These are phyloP conservation scores for Plasmodium sp. DNA, from an alignment of 169 alveolate genomes.

Conservation along the genomic window DNA sequence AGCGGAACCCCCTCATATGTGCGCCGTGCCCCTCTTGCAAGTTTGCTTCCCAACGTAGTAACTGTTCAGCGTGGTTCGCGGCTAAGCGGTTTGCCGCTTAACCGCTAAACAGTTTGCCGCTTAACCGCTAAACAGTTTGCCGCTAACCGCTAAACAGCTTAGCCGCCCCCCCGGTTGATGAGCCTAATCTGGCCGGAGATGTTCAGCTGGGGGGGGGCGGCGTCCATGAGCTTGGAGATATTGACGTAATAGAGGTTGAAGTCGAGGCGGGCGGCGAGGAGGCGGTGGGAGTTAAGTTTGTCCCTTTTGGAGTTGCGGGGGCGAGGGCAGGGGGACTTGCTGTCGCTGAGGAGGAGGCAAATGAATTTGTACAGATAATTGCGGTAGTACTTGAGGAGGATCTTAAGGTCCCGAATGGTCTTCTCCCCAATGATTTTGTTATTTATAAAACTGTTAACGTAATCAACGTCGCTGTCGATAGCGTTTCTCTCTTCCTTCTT, in stretches of 20 bases:
- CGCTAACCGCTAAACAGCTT: background rate
- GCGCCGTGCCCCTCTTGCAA: too few relatives aligned
- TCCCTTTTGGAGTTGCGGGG: conserved; percentile 36
- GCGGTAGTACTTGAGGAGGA: conserved; percentile 47
- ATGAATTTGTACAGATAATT: conserved; percentile 65
- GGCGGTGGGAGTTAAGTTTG: conserved; percentile 42
- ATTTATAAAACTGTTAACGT: conserved; percentile 40
- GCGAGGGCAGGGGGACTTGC: background rate
- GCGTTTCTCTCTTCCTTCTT: conserved; percentile 4
- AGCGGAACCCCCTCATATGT: too few relatives aligned
- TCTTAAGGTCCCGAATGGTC: conserved; percentile 63
- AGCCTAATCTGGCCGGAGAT: conserved; percentile 39
- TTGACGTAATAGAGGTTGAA: conserved; percentile 60
- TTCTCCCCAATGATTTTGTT: conserved; percentile 57
- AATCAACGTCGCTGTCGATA: conserved; percentile 43
- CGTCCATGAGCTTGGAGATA: conserved; percentile 17
- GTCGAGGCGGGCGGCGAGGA: conserved; percentile 58
- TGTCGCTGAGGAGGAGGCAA: conserved; percentile 41
- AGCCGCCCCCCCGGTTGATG: background rate
- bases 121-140: too few relatives aligned
- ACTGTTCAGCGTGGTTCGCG: background rate
- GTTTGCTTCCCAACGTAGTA: too few relatives aligned
- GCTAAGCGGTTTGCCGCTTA: background rate
- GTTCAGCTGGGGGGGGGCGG: background rate
- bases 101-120: background rate